These are phyloP conservation scores for Juglanconis juglandina DNA, from an alignment of 2,329 filamentous ascomycete genomes.

Conservation along the genomic window DNA sequence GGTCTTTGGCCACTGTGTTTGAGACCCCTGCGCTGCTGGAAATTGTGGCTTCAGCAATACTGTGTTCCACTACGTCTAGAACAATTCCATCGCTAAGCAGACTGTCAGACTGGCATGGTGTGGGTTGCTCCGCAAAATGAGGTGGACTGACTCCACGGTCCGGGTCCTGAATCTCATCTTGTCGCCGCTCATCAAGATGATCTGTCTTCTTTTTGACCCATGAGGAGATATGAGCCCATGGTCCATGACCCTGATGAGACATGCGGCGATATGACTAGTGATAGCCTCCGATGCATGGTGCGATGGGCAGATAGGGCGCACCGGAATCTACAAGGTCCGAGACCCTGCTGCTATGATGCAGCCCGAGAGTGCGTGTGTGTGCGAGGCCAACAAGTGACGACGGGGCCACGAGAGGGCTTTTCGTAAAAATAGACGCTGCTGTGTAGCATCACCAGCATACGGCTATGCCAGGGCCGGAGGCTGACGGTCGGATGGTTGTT, in stretches of 20 bases:
- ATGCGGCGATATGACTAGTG: neutral
- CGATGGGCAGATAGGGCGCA: neutral
- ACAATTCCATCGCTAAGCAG: slow-evolving; percentile 14
- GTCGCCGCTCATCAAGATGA: neutral
- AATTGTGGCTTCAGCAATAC: slow-evolving; percentile 7
- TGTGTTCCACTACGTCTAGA: slow-evolving; percentile 16
- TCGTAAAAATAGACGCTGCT: slow-evolving; percentile 7
- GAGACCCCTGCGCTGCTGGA: slow-evolving; percentile 6
- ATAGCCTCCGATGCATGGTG: neutral
- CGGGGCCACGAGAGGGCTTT: neutral
- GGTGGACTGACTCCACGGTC: slow-evolving; percentile 11
- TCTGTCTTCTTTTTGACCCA: neutral
- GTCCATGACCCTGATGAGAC: neutral
- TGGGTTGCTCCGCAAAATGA: slow-evolving; percentile 12
- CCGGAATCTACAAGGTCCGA: neutral
- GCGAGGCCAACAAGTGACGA: neutral
- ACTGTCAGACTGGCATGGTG: neutral
- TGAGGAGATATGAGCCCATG: neutral
- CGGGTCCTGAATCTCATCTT: slow-evolving; percentile 14
- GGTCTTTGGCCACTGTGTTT: slow-evolving; percentile 1
- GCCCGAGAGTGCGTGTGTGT: neutral
- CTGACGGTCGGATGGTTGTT: slow-evolving; percentile 10
- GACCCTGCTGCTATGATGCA: neutral
- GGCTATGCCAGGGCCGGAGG: slow-evolving; percentile 12
- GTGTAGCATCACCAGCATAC: slow-evolving; percentile 10